phyloP scores from a whole-genome alignment of 106 monocot species.

The Cymbidium sinense region DNA sequence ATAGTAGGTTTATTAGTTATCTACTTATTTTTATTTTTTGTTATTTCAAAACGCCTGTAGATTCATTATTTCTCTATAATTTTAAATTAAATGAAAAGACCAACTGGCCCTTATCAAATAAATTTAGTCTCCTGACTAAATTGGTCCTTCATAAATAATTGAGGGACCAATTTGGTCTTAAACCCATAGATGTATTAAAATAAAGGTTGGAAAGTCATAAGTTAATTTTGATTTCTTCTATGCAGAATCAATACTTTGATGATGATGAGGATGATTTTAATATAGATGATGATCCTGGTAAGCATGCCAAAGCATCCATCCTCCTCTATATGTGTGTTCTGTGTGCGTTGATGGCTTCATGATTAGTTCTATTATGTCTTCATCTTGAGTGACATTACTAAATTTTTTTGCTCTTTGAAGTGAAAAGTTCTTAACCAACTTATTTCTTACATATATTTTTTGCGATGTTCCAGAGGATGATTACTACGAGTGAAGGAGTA shows the following conservation, averaged over 20 bases:
- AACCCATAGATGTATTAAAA: background rate
- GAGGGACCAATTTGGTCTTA: too few relatives aligned
- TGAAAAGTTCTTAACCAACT: background rate
- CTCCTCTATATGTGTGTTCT: background rate
- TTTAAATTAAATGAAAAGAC: too few relatives aligned
- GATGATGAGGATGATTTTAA: constrained; percentile 21
- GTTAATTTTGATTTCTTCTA: background rate
- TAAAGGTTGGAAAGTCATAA: background rate
- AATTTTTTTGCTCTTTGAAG: background rate
- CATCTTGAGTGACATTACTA: too few relatives aligned
- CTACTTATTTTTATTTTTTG: background rate
- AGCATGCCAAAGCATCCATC: background rate
- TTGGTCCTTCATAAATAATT: too few relatives aligned
- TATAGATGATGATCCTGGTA: constrained; percentile 14
- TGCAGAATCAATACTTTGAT: constrained; percentile 18
- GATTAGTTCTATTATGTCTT: too few relatives aligned
- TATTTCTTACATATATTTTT: background rate
- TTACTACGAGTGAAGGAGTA: background rate
- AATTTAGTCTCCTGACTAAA: too few relatives aligned
- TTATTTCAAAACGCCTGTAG: too few relatives aligned
- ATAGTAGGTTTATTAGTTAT: too few relatives aligned
- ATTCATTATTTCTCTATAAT: too few relatives aligned
- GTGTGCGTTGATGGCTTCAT: too few relatives aligned
- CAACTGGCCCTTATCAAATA: too few relatives aligned
- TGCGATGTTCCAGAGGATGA: background rate